Base-by-base conservation (phyloP, 2,329 filamentous ascomycete species). In the Fusarium albosuccineum region DNA sequence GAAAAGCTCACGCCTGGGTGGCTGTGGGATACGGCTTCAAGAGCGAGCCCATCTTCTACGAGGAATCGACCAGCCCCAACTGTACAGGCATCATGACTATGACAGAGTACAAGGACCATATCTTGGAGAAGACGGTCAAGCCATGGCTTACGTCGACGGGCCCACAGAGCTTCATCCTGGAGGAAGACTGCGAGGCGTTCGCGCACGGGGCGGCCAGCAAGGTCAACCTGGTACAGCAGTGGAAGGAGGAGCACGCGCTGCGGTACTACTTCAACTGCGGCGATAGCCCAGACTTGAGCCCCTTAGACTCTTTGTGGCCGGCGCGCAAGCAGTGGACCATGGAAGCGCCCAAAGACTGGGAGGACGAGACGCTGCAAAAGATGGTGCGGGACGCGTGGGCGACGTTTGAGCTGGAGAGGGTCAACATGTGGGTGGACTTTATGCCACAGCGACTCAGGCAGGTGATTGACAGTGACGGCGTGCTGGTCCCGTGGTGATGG, bases 11-110 rank as follows among this genome's bases (percentile, higher is more conserved):
- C 29, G 76, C 73, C 4, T 80, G 78, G 78, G 78, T 69, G 1
- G 76, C 77, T 1, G 68, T 78, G 5, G 78, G 78, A 9, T 69
- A 78, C 64, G 74, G 72, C 0, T 80, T 79, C 68, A 79, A 79
- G 67, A 79, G 76, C 63, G 78, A 79, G 22, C 72, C 78, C 1
- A 62, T 79, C 14, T 80, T 80, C 33, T 80, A 80, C 67, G 77
- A 80, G 39, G 73, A 76, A 9, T 74, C 75, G 13, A 78, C 76
- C 9, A 77, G 67, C 46, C 71, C 77, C 39, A 79, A 77, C 62
- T 68, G 64, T 26, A 62, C 70, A 2, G 77, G 77, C 22, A 57
- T 70, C 42, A 74, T 80, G 68, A 73, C 67, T 45, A 77, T 79
- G 77, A 51, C 71, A n/a, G 75, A 75, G 42, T 80, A 80, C 66